These are phyloP conservation scores for Mortierella sp. DNA, from an alignment of 371 early-diverging fungal genomes.

Conservation along the genomic window DNA sequence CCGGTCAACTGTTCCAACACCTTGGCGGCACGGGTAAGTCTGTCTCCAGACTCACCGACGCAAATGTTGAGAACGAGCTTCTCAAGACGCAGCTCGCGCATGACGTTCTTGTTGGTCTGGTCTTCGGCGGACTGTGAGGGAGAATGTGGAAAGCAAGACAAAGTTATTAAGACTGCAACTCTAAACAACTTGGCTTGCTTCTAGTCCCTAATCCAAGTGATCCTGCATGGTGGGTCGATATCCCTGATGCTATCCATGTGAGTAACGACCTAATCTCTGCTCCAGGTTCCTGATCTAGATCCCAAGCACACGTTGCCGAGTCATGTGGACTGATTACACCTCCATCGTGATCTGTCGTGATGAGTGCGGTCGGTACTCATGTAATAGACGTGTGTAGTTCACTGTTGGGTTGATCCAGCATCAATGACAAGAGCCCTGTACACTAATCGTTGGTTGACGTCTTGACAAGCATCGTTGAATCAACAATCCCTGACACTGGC, in stretches of 20 bases:
- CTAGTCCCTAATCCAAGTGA: slow-evolving; percentile 1
- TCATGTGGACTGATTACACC: too few species aligned
- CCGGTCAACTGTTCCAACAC: slow-evolving; percentile 99
- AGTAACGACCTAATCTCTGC: background rate
- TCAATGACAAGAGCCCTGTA: too few species aligned
- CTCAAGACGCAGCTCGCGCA: slow-evolving; percentile 98
- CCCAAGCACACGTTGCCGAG: too few species aligned
- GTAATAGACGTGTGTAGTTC: too few species aligned
- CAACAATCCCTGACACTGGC: too few species aligned
- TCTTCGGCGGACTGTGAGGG: slow-evolving; percentile 54
- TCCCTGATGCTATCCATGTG: background rate
- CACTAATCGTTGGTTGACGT: too few species aligned
- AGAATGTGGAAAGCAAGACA: slow-evolving; percentile 23
- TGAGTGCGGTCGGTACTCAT: too few species aligned
- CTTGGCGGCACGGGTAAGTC: slow-evolving; percentile 99
- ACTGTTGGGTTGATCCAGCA: too few species aligned
- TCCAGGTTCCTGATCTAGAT: background rate
- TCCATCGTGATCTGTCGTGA: too few species aligned
- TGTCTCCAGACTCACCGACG: slow-evolving; percentile 99
- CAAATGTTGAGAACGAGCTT: slow-evolving; percentile 99
- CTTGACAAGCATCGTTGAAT: too few species aligned
- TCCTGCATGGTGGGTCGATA: background rate
- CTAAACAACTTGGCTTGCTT: slow-evolving; percentile 5
- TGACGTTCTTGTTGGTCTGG: slow-evolving; percentile 56
- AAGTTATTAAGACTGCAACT: slow-evolving; percentile 37